Evolutionary conservation across 2,329 filamentous ascomycete species (phyloP), one percentile per base, ranked within the genome.

Genomic region (Aspergillus hortae): DNA sequence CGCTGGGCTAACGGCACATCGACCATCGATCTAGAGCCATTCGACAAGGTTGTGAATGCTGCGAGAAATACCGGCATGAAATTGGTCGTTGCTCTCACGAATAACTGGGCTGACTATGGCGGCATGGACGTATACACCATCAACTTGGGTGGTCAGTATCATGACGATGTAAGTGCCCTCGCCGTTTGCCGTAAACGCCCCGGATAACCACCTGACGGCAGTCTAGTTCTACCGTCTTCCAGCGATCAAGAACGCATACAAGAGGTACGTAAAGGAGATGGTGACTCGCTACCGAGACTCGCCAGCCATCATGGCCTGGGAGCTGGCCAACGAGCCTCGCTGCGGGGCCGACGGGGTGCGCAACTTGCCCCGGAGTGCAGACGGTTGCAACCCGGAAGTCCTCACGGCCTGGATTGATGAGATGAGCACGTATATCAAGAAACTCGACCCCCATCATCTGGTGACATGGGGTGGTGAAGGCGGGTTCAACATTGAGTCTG

Each of bases 401-500:
- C 21, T 58, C 11, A 52, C 51, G 1, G 44, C 17, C 4, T 58
- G 56, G 56, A 56, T 54, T 14, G 36, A 51, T 19, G 51, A 58
- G 44, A 56, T 54, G 46, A 58, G 56, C 38, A 52, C 53, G 4
- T 58, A 44, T 46, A 51, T 58, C 46, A 58, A 58, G 44, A 35
- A 38, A 3, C 48, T 58, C 6, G 56, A 58, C 23, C 51, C 35
- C n/a, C 17, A 56, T 2, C 56, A 58, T 35, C 49, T 58, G 4
- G 53, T 58, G 12, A 56, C 56, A 14, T 56, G 54, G 54, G 47
- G 54, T 19, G 56, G 56, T 4, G 56, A 58, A 35, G 56, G 56
- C 14, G 51, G 49, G 2, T 56, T 58, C 46, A 52, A 56, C 48
- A 15, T 33, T 23, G 56, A 56, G 11, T 54, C 51, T 0, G 56